phyloP scores from a whole-genome alignment of 345 rosid species.

The Hypericum perforatum region DNA sequence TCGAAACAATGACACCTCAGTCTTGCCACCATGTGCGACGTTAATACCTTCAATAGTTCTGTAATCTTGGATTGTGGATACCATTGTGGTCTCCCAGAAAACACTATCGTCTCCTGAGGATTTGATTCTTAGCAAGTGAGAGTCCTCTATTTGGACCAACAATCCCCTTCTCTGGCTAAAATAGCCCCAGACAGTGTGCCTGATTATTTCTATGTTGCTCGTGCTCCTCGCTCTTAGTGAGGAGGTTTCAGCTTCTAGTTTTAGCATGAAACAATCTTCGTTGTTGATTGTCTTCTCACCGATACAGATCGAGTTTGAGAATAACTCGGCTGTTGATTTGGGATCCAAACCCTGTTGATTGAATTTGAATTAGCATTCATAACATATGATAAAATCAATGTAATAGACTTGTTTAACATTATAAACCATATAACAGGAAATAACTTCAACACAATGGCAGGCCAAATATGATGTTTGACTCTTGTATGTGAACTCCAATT shows the following conservation, averaged over 20 bases:
- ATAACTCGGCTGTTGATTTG: constrained; percentile 56
- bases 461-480: no score
- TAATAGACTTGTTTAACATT: no score
- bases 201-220: constrained; percentile 55
- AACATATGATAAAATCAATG: no score
- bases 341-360: constrained; percentile 81
- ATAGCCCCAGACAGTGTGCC: constrained; percentile 83
- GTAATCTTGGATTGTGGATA: constrained; percentile 64
- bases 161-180: constrained; percentile 93
- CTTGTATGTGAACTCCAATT: no score
- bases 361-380: background rate
- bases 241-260: constrained; percentile 55
- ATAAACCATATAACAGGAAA: no score
- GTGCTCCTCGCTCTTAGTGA: constrained; percentile 54
- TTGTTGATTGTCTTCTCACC: constrained; percentile 63
- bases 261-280: constrained; percentile 73
- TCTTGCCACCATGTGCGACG: constrained; percentile 70
- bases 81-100: constrained; percentile 94
- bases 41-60: constrained; percentile 63
- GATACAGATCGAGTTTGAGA: constrained; percentile 50
- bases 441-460: no score
- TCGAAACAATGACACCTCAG: constrained; percentile 53
- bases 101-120: constrained; percentile 39
- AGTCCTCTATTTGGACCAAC: constrained; percentile 61
- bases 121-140: constrained; percentile 65